Percentiles rank a stretch among this genome's conserved stretches.
Evolutionary conservation across 2,329 filamentous ascomycete species (phyloP).

Genomic region (Trichoderma sp.): DNA sequence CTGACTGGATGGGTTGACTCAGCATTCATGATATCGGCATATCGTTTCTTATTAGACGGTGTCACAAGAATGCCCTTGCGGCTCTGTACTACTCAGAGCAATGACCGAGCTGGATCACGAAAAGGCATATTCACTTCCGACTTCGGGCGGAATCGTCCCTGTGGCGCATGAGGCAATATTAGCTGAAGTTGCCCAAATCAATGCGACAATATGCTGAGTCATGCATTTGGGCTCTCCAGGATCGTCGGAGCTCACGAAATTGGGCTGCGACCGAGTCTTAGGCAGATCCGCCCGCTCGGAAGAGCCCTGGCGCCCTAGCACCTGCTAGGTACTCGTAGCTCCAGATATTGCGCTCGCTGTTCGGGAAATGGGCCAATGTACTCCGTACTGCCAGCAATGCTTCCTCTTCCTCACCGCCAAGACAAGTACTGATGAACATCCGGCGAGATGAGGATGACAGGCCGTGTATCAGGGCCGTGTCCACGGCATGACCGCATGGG

Average conservation of each 20-base stretch:
- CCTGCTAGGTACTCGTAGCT: neutral
- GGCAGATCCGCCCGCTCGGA: constrained; percentile 4
- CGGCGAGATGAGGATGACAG: neutral
- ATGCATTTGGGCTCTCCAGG: neutral
- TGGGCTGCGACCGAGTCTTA: constrained; percentile 1
- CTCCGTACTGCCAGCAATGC: neutral
- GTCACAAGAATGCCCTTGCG: neutral
- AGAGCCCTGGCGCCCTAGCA: constrained; percentile 1
- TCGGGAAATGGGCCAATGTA: neutral
- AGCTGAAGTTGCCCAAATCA: neutral
- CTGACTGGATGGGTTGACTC: neutral
- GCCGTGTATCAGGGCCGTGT: neutral
- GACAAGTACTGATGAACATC: neutral
- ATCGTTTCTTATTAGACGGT: neutral
- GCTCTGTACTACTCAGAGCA: neutral
- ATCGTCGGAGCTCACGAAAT: neutral
- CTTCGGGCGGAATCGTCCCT: neutral
- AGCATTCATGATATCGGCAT: neutral
- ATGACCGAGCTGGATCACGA: neutral
- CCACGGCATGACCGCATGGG: neutral
- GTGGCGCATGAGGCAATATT: neutral
- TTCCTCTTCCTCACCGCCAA: neutral
- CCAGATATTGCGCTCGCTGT: neutral
- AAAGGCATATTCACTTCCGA: neutral
- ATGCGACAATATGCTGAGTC: constrained; percentile 5